A percentile compares a stretch with the other conserved stretches of the same genome.
Conservation (phyloP, 1,139 yeast species). For the Geotrichum reessii region DNA sequence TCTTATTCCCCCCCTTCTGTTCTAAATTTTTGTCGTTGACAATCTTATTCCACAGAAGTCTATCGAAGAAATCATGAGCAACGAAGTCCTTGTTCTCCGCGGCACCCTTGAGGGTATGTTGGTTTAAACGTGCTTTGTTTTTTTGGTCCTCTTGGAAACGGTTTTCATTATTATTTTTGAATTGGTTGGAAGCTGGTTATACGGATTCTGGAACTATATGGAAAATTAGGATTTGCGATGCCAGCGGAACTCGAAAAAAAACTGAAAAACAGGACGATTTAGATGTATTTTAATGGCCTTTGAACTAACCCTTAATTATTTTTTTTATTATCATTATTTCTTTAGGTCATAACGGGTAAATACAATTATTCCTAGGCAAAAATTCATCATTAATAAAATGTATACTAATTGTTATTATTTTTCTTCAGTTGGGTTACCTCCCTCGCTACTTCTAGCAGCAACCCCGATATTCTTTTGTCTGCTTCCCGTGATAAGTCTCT, state of each 20-base stretch:
- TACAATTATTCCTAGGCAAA: slow-evolving; percentile 28
- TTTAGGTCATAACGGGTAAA: slow-evolving; percentile 16
- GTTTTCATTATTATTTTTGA: not conserved
- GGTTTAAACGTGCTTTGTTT: not conserved
- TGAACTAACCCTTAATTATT: not conserved
- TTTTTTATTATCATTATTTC: no score
- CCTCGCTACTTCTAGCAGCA: slow-evolving; percentile 95
- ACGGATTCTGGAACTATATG: not conserved
- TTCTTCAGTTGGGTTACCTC: slow-evolving; percentile 84
- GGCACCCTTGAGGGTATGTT: slow-evolving; percentile 82
- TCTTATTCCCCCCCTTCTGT: slow-evolving; percentile 1
- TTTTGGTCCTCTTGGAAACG: not conserved
- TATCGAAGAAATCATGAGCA: slow-evolving; percentile 26
- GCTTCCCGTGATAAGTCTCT: slow-evolving; percentile 98
- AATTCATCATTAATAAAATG: slow-evolving; percentile 8
- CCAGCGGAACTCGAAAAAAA: not conserved
- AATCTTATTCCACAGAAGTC: slow-evolving; percentile 8
- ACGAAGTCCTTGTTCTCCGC: slow-evolving; percentile 97
- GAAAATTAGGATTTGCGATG: not conserved
- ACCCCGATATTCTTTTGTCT: slow-evolving; percentile 97
- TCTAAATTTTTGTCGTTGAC: slow-evolving; percentile 6
- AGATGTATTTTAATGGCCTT: not conserved
- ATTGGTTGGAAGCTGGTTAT: not conserved
- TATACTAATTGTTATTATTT: slow-evolving; percentile 35
- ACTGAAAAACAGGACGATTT: not conserved